These are phyloP conservation scores for Psilocybe mexicana DNA, from an alignment of 1,284 basidiomycete genomes.

Conservation along the genomic window DNA sequence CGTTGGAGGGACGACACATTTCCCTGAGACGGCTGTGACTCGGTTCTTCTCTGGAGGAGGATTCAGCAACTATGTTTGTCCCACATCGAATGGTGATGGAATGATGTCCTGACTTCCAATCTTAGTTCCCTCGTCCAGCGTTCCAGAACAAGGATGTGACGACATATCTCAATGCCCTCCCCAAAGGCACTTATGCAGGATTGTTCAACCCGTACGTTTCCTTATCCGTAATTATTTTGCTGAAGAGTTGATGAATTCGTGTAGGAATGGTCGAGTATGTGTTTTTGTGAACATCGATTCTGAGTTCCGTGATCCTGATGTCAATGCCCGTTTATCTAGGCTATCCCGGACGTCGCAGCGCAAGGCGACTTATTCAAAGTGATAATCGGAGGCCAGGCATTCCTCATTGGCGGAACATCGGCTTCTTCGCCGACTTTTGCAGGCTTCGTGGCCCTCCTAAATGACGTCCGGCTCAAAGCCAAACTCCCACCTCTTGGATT, in stretches of 20 bases:
- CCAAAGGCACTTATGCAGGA: constrained; percentile 47
- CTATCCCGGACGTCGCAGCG: constrained; percentile 60
- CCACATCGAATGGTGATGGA: background rate
- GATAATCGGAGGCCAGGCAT: constrained; percentile 36
- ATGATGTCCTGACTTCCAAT: background rate
- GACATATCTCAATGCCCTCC: constrained; percentile 43
- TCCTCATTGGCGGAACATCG: constrained; percentile 52
- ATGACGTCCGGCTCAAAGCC: constrained; percentile 55
- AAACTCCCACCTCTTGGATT: constrained; percentile 55
- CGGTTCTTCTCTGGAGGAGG: constrained; percentile 63
- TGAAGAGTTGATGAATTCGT: background rate
- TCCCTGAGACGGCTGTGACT: constrained; percentile 52
- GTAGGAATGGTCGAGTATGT: constrained; percentile 29
- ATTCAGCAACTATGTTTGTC: constrained; percentile 47
- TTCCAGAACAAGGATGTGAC: constrained; percentile 50
- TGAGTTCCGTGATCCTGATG: background rate
- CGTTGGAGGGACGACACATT: constrained; percentile 55
- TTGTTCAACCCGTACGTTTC: constrained; percentile 46
- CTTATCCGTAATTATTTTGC: background rate
- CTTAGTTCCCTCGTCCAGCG: constrained; percentile 49
- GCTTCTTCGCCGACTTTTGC: constrained; percentile 58
- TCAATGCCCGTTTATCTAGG: constrained; percentile 29
- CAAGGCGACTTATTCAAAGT: constrained; percentile 51
- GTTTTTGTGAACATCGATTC: background rate
- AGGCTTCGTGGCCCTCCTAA: constrained; percentile 58